Percentiles rank a stretch among this genome's conserved stretches.
Evolutionary conservation across 331 rosid species (phyloP).

Genomic region (Saraca asoca): DNA sequence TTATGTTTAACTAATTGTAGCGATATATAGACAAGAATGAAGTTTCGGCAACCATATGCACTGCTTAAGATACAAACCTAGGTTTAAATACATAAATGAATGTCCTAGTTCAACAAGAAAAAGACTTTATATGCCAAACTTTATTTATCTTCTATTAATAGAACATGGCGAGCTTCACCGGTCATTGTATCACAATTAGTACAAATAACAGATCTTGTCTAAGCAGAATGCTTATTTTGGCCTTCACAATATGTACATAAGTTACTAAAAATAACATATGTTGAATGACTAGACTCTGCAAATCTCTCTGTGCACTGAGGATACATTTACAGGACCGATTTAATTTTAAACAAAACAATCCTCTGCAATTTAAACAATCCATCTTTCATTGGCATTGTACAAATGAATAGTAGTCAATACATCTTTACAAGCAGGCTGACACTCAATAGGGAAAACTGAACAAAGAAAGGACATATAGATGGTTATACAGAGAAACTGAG

Average conservation of each 20-base stretch:
- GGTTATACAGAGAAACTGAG: neutral
- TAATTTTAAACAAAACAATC: neutral
- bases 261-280: constrained; percentile 1
- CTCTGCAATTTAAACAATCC: neutral
- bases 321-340: neutral
- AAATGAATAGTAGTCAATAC: neutral
- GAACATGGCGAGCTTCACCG: neutral
- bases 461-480: neutral
- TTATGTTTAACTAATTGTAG: too few species aligned
- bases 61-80: neutral
- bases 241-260: neutral
- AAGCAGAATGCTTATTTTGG: neutral
- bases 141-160: neutral
- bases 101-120: neutral
- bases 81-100: neutral
- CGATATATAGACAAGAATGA: neutral
- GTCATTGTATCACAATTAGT: neutral
- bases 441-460: neutral
- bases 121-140: neutral
- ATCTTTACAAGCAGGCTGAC: constrained; percentile 6
- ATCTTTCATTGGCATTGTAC: neutral
- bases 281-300: neutral
- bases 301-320: neutral
- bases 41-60: neutral
- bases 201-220: neutral